Evolutionary conservation across 2,329 filamentous ascomycete species (phyloP).

Genomic region (Alternaria burnsii): DNA sequence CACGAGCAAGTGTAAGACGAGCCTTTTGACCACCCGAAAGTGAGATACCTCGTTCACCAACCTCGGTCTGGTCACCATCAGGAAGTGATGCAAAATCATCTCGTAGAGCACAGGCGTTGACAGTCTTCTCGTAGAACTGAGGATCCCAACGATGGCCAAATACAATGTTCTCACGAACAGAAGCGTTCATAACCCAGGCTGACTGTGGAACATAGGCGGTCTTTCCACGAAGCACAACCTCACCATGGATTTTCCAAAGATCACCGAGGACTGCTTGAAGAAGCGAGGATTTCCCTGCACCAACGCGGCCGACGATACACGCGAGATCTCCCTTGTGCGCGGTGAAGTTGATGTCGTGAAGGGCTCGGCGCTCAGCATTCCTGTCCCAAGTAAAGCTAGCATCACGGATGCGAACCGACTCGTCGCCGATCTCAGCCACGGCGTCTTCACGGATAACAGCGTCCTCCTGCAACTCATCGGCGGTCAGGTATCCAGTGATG

Average conservation of each 20-base stretch:
- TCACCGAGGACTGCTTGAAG: slow-evolving; percentile 89
- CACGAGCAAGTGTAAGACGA: slow-evolving; percentile 86
- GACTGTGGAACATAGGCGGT: slow-evolving; percentile 93
- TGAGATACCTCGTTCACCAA: slow-evolving; percentile 95
- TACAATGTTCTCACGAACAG: slow-evolving; percentile 94
- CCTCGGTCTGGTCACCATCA: slow-evolving; percentile 95
- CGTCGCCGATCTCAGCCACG: slow-evolving; percentile 80
- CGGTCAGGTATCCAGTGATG: slow-evolving; percentile 82
- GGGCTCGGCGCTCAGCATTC: slow-evolving; percentile 70
- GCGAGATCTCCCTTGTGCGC: slow-evolving; percentile 92
- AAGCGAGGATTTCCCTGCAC: slow-evolving; percentile 92
- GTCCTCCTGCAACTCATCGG: slow-evolving; percentile 89
- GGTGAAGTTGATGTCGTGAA: slow-evolving; percentile 86
- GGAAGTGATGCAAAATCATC: slow-evolving; percentile 93
- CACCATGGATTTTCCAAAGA: slow-evolving; percentile 85
- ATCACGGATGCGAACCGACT: slow-evolving; percentile 82
- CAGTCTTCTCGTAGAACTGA: slow-evolving; percentile 90
- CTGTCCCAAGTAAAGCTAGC: slow-evolving; percentile 96
- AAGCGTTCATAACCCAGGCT: slow-evolving; percentile 97
- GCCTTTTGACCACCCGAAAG: slow-evolving; percentile 96
- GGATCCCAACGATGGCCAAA: slow-evolving; percentile 96
- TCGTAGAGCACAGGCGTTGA: slow-evolving; percentile 87
- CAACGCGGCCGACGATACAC: slow-evolving; percentile 94
- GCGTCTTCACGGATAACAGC: slow-evolving; percentile 76
- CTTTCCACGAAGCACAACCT: slow-evolving; percentile 81